Evolutionary conservation across 1,284 basidiomycete species (phyloP), one percentile per base, ranked within the genome.

Genomic region (Cryptococcus neoformans): DNA sequence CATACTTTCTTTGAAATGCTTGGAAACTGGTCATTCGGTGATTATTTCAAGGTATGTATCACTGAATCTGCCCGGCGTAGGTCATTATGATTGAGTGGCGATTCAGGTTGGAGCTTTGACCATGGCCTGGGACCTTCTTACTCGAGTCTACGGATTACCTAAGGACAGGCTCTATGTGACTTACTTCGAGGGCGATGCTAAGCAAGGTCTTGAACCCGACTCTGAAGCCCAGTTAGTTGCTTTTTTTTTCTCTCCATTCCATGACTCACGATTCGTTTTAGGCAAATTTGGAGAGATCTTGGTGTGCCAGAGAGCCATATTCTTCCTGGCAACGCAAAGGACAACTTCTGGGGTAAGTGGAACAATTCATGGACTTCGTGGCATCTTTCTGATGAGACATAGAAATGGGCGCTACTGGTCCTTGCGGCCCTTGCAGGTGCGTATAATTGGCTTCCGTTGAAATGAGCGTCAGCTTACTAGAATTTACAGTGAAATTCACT

Each of bases 1-100:
- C 82, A 97, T 78, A 99, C 96, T 3, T 99, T 99, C 81, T 99
- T 99, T 73, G 95, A 99, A 80, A 99, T 99, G 95, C 80, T 99
- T 62, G 95, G 95, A 46, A 99, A 99, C 79, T 99, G 95, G 95
- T 97, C 93, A 9, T 99, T 99, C 68, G 95, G 95, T 5, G 92
- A 99, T 78, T 99, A 99, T 80, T 99, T 99, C 85, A 99, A 99
- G 85, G 92, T 86, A 54, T 51, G 72, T 53, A 36, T 8, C 6
- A 10, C 21, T 47, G 9, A 37, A 21, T 12, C 21, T 21, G 49
- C 35, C 21, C 21, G 16, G 21, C 16, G n/a, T 14, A n/a, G 14
- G n/a, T 21, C 21, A 37, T 9, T 8, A 54, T 66, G 48, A 65
- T 47, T 41, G 11, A 16, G 17, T 35, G 1, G 9, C 28, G 51